Base-by-base conservation (phyloP, 257 asterid genomes). In the Ilex aquifolium region DNA sequence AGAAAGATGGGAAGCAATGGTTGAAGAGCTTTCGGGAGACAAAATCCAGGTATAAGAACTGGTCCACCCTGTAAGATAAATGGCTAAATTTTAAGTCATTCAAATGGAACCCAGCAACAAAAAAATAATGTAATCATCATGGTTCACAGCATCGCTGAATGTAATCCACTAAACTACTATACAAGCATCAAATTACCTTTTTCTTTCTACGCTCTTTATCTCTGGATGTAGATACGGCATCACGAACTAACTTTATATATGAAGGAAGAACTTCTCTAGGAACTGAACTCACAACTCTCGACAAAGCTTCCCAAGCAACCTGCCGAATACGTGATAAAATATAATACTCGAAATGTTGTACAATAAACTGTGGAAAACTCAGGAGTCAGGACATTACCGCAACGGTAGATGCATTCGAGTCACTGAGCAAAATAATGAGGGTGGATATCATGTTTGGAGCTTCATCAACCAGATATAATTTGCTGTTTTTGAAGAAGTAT, bases 21-120 rank as follows among this genome's bases (percentile, higher is more conserved):
- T 73, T 90, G 96, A 74, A 93, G 97, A 49, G 97, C 97, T 82
- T 90, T 93, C 13, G 96, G 96, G 69, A 93, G 95, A 76, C 96
- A 90, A 70, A 93, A 82, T 70, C 99, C 99, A 58, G 97, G 94
- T 74, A 93, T 82, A 70, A 93, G 76, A 79, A 90, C 95, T 16
- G 94, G 84, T 62, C 97, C 96, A 55, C 95, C 96, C 99, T 93
- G 83, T 56, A 75, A 72, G 53, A 46, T 52, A 32, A 44, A 17
- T 44, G 54, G 13, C 1, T 5, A 53, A 53, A n/a, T 14, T 53
- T 14, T n/a, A 53, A 53, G 30, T 27, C 5, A 6, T 14, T 2
- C 42, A 7, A 36, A 36, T 7, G 8, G 8, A 36, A 36, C 8
- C 8, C 6, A 46, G 13, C 13, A 46, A 7, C 52, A 46, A 14